Evolutionary conservation across 1,284 basidiomycete species (phyloP), one percentile per base, ranked within the genome.

Genomic region (Heliocybe sulcata): DNA sequence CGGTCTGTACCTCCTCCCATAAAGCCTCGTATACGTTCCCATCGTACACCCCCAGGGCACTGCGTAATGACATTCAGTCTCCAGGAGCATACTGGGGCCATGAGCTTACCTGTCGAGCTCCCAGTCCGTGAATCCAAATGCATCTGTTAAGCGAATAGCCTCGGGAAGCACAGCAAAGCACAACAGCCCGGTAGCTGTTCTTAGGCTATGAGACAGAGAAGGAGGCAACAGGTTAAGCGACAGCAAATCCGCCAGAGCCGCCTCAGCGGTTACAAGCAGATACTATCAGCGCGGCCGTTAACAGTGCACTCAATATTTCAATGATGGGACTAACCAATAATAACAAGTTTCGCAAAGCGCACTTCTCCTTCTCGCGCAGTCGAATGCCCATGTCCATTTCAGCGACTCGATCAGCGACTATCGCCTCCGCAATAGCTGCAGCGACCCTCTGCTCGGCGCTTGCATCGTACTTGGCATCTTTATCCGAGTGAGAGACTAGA

Each of bases 81-180:
- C 20, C 14, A 33, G 3, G 11, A 54, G 29, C 4, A 54, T 11
- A 4, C 35, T 59, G 42, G 45, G 35, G 51, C 22, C 10, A 31
- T 22, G n/a, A 3, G 56, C 72, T n/a, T 50, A 83, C 80, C 83
- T 86, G 60, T 88, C 79, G 6, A 92, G 70, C 54, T 90, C 82
- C 85, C 86, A 92, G 62, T 92, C 88, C 0, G 80, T 76, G 65
- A 88, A 88, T 0, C 83, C 85, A 64, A 92, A 90, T 1, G 85
- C 83, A 63, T 92, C 90, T 14, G 78, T 82, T 35, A 92, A 68
- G 0, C 81, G 85, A 54, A 92, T 82, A 3, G 78, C 79, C 58
- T 92, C 78, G 0, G 86, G 84, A 2, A 90, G 65, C 9, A 92
- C 63, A 45, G 76, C 72, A 22, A 67, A 59, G 69, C 83, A 81